Percentiles rank a stretch among this genome's conserved stretches.
Evolutionary conservation across 139 green algal species (phyloP).

Genomic region (Volvox africanus): DNA sequence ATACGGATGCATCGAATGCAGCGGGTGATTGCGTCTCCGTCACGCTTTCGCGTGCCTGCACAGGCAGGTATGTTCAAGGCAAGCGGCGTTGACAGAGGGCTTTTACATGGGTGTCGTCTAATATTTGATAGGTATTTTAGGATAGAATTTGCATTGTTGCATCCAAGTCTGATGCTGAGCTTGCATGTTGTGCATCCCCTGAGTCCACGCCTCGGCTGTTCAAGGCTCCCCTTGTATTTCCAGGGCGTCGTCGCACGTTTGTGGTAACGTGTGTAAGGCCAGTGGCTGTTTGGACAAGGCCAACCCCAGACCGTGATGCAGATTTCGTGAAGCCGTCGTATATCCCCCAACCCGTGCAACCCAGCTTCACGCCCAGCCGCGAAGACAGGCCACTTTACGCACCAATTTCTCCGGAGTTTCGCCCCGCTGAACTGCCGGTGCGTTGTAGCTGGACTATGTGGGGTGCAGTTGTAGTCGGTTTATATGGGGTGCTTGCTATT

Average conservation of each 20-base stretch:
- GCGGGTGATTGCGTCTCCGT: neutral
- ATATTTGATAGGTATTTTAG: too few species aligned
- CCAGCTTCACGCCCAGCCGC: conserved; percentile 25
- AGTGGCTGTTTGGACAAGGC: conserved; percentile 60
- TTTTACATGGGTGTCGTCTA: too few species aligned
- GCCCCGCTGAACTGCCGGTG: conserved; percentile 61
- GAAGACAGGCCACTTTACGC: conserved; percentile 59
- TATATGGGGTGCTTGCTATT: too few species aligned
- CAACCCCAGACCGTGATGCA: conserved; percentile 60
- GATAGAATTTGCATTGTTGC: too few species aligned
- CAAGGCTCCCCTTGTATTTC: too few species aligned
- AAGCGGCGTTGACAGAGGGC: too few species aligned
- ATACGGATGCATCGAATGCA: neutral
- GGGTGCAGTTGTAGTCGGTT: too few species aligned
- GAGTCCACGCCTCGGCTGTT: too few species aligned
- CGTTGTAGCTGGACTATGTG: neutral
- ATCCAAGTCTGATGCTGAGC: too few species aligned
- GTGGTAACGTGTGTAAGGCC: neutral
- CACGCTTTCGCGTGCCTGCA: neutral
- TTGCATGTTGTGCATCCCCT: too few species aligned
- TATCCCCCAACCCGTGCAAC: conserved; percentile 49
- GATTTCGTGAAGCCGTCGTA: conserved; percentile 62
- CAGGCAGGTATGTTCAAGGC: neutral
- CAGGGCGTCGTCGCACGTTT: neutral
- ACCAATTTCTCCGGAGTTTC: conserved; percentile 57